phyloP scores from a whole-genome alignment of 129 eudicot species.

The Saposhnikovia divaricata region DNA sequence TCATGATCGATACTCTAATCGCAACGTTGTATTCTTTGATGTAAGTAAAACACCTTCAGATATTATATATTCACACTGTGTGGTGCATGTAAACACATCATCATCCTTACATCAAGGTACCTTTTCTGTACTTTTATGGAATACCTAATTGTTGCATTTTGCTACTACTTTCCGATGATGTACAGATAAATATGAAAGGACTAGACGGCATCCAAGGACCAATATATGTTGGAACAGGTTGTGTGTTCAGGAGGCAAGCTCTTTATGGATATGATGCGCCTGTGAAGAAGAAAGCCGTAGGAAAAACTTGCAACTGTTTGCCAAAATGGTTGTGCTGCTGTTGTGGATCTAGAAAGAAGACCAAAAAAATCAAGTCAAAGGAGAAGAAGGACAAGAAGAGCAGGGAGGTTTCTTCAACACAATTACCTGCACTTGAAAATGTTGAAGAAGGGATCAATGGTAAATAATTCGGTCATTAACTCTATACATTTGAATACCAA shows the following conservation, averaged over 20 bases:
- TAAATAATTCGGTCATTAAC: conserved; percentile 1
- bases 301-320: conserved; percentile 28
- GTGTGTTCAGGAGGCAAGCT: conserved; percentile 31
- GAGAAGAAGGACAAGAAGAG: conserved; percentile 23
- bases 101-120: neutral
- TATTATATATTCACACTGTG: neutral
- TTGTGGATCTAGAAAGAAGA: conserved; percentile 19
- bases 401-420: conserved; percentile 19
- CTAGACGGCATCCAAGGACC: conserved; percentile 47
- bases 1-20: conserved; percentile 37
- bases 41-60: conserved; percentile 16
- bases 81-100: neutral
- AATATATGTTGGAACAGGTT: conserved; percentile 34
- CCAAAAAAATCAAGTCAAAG: neutral
- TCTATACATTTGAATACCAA: neutral
- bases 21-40: conserved; percentile 45
- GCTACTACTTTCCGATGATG: too few species aligned
- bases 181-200: conserved; percentile 43
- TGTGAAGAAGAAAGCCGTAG: conserved; percentile 22
- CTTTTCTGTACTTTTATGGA: neutral
- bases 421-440: conserved; percentile 25
- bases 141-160: neutral
- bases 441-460: conserved; percentile 31
- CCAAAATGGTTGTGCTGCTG: conserved; percentile 33
- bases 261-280: conserved; percentile 35